Base-by-base conservation (phyloP, 345 rosid species). In the Mercurialis annua region DNA sequence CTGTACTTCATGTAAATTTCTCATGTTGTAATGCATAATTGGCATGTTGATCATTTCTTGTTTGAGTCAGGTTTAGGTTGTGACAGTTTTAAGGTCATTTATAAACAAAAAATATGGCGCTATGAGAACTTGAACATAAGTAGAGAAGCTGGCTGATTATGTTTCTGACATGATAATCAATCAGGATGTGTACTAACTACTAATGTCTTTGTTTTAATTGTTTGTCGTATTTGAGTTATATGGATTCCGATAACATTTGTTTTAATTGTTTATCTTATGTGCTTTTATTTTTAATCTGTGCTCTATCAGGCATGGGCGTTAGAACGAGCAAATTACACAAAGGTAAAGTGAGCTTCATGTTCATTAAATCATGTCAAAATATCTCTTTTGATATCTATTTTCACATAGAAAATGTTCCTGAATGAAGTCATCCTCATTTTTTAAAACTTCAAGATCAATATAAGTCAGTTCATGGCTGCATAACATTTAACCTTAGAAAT, bases 301-400 rank as follows among this genome's bases (percentile, higher is more conserved):
- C 34, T 66, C 64, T 69, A 73, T 65, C 86, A 93, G 98, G 65
- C 96, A 36, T 73, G 87, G 97, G 70, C 84, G 54, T 61, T 93
- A 73, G 94, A 93, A 79, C 85, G 69, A 68, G 90, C 87, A 64
- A 90, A 86, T 73, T 88, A 87, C 80, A 83, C 90, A 21, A 84
- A 88, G 97, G 97, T 90, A 86, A 82, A 64, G 23, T 73, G 52
- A 23, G 29, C 52, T 66, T 54, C 36, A 8, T 56, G 43, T 64
- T 34, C 23, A 38, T 48, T 7, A 48, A 20, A 64, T 43, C 18
- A 38, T 62, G 5, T 12, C 14, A 11, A 8, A 18, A 40, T 6
- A n/a, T 43, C 72, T 27, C 20, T 10, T 1, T 14, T 54, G 1
- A 60, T 46, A 31, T 44, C 3, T n/a, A 7, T 5, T 52, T 59